Conservation (phyloP, 139 green algal genomes). For the Helicosporidium sp. region DNA sequence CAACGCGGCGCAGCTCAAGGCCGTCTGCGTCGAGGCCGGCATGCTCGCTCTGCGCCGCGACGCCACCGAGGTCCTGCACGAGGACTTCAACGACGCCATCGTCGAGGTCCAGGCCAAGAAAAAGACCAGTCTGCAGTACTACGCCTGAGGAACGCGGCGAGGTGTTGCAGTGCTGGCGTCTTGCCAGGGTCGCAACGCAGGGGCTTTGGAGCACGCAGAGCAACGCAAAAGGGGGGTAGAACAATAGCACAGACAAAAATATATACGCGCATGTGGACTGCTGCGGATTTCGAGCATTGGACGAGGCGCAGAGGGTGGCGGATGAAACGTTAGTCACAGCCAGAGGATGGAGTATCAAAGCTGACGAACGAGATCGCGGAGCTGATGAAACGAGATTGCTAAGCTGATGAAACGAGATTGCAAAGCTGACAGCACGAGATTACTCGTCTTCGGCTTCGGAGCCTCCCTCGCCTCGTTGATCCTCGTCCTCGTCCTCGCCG, state of each 20-base stretch:
- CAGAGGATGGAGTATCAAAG: neutral
- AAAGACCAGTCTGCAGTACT: conserved; percentile 91
- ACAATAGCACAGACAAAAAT: too few species aligned
- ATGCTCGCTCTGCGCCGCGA: conserved; percentile 94
- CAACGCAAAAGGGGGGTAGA: too few species aligned
- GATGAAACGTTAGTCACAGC: too few species aligned
- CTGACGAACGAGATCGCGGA: neutral
- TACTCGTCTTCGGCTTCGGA: too few species aligned
- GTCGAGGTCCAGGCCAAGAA: conserved; percentile 96
- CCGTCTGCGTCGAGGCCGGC: conserved; percentile 94
- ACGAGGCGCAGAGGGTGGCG: too few species aligned
- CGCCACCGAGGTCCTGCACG: conserved; percentile 77
- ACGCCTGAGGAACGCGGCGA: conserved; percentile 26
- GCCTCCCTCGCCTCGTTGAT: neutral
- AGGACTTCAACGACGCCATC: conserved; percentile 98
- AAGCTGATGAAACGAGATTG: too few species aligned
- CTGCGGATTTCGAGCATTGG: too few species aligned
- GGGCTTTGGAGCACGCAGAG: too few species aligned
- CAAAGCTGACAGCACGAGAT: too few species aligned
- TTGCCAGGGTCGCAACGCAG: neutral
- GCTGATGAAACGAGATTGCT: too few species aligned
- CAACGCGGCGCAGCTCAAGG: conserved; percentile 86
- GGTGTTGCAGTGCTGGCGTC: neutral
- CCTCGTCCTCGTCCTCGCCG: neutral
- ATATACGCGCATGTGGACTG: too few species aligned